These are phyloP conservation scores for Corchorus capsularis DNA, from an alignment of 345 rosid species.

Conservation along the genomic window DNA sequence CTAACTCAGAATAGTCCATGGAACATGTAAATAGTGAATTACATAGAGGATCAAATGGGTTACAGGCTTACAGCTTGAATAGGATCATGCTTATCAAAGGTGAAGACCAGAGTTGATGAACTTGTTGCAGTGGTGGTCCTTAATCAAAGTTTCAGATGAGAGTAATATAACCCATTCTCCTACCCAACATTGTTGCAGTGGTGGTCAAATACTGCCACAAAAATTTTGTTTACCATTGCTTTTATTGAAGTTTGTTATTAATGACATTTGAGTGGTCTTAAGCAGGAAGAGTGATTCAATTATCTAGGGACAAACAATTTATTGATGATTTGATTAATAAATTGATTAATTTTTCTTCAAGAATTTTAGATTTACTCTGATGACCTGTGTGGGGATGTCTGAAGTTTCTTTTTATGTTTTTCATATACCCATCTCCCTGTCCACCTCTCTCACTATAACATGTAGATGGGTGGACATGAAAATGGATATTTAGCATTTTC, in stretches of 20 bases:
- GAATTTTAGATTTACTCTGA: neutral
- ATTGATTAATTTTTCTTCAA: neutral
- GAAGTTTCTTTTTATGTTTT: neutral
- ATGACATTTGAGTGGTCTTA: neutral
- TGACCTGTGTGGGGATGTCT: neutral
- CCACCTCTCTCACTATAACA: too few relatives aligned
- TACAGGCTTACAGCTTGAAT: neutral
- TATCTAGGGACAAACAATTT: neutral
- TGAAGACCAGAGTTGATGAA: neutral
- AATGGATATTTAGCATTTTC: neutral
- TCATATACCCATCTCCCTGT: too few relatives aligned
- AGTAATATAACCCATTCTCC: neutral
- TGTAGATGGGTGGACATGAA: too few relatives aligned
- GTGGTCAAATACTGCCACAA: neutral
- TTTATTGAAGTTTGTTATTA: neutral
- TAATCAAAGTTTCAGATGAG: neutral
- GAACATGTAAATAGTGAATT: neutral
- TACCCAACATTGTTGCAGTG: neutral
- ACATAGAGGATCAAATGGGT: neutral
- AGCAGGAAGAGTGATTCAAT: too few relatives aligned
- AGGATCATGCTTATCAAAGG: neutral
- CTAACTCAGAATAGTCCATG: slow-evolving; percentile 12
- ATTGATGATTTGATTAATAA: neutral
- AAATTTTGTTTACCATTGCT: slow-evolving; percentile 1
- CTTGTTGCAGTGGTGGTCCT: too few relatives aligned